These are phyloP conservation scores for Mycosphaerella arachidis DNA, from an alignment of 2,329 filamentous ascomycete genomes.

Conservation along the genomic window DNA sequence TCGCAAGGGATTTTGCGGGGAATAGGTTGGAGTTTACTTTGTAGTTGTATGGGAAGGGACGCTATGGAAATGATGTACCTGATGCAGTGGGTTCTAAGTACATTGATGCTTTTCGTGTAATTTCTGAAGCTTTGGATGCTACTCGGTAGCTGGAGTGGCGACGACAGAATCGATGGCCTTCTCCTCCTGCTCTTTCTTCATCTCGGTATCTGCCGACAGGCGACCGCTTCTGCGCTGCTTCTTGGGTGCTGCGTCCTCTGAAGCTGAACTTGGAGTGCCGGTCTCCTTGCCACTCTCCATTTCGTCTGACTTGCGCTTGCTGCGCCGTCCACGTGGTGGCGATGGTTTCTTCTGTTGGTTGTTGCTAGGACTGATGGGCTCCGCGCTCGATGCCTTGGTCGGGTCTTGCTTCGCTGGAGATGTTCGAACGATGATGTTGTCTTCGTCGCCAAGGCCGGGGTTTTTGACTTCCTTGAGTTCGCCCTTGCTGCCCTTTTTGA, in stretches of 20 bases:
- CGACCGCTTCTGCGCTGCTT: not conserved
- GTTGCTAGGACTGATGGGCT: too few species aligned
- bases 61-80: too few species aligned
- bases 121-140: not conserved
- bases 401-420: too few species aligned
- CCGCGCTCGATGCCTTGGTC: too few species aligned
- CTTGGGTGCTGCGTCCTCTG: not conserved
- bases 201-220: not conserved
- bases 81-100: not conserved
- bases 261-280: not conserved
- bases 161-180: not conserved
- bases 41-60: conserved; percentile 8
- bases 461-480: too few species aligned
- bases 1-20: conserved; percentile 47
- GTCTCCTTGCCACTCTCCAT: not conserved
- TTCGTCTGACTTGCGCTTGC: not conserved
- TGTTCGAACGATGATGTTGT: too few species aligned
- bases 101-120: not conserved
- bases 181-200: not conserved
- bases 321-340: not conserved
- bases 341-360: not conserved
- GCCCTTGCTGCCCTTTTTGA: too few species aligned
- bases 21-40: conserved; percentile 40
- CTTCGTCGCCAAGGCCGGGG: too few species aligned
- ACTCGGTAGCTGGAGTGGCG: not conserved